phyloP scores from a whole-genome alignment of 768 basidiomycete species.

The Gymnopilus junonius region DNA sequence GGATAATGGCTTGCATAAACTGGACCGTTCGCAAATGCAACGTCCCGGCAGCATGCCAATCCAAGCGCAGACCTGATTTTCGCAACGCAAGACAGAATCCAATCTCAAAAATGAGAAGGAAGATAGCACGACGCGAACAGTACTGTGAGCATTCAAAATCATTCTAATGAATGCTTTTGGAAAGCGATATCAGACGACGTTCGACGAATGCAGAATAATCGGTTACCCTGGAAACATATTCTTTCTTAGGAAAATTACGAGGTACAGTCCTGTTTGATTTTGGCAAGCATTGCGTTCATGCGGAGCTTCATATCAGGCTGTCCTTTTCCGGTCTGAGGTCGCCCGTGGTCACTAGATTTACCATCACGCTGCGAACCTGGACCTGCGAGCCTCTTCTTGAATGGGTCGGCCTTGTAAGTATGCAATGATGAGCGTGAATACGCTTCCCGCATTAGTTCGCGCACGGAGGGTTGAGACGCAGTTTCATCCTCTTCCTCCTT shows the following conservation, averaged over 20 bases:
- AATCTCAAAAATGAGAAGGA: no score
- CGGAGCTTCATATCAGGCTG: slow-evolving; percentile 79
- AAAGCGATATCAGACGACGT: not conserved
- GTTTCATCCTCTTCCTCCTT: slow-evolving; percentile 19
- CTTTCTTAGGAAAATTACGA: slow-evolving; percentile 23
- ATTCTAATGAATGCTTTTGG: no score
- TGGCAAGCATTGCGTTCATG: slow-evolving; percentile 86
- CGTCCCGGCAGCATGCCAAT: no score
- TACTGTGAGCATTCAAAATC: no score
- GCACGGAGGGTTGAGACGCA: slow-evolving; percentile 44
- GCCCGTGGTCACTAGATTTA: not conserved
- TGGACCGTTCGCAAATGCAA: not conserved
- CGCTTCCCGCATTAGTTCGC: slow-evolving; percentile 64
- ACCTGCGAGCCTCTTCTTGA: slow-evolving; percentile 24
- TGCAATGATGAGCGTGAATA: slow-evolving; percentile 64
- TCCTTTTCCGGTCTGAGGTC: slow-evolving; percentile 42
- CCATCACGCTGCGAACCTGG: slow-evolving; percentile 24
- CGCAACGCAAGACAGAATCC: no score
- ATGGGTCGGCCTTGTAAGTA: slow-evolving; percentile 55
- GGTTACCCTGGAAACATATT: not conserved
- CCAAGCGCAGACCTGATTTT: no score
- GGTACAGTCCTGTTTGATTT: slow-evolving; percentile 69
- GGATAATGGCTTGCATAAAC: not conserved
- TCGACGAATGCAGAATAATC: not conserved
- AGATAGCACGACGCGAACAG: no score